Conservation (phyloP, 495 filamentous ascomycete species). For the Annulohypoxylon maeteangense region DNA sequence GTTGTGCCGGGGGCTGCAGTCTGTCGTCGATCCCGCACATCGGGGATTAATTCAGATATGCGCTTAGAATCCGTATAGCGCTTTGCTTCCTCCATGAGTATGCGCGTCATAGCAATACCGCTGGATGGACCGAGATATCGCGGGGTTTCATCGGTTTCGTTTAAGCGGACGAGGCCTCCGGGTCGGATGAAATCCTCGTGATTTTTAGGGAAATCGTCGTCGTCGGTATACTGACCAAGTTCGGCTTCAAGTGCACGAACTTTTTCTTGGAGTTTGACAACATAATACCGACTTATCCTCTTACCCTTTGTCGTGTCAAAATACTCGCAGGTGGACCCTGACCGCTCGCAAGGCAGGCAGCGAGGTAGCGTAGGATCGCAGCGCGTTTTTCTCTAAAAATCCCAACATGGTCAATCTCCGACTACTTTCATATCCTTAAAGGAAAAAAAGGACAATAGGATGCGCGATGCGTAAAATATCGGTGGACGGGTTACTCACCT, state of each 20-base stretch:
- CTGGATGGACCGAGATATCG: conserved; percentile 92
- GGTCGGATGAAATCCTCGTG: conserved; percentile 84
- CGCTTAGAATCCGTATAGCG: conserved; percentile 83
- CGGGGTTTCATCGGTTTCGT: conserved; percentile 80
- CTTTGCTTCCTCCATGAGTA: conserved; percentile 95
- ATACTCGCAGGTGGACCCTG: conserved; percentile 89
- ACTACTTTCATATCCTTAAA: conserved; percentile 4
- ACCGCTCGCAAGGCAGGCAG: conserved; percentile 92
- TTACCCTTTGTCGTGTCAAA: conserved; percentile 83
- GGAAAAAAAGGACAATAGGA: neutral
- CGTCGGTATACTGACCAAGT: conserved; percentile 68
- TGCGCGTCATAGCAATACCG: conserved; percentile 89
- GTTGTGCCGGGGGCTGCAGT: conserved; percentile 26
- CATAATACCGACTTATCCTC: conserved; percentile 84
- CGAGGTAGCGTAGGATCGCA: conserved; percentile 91
- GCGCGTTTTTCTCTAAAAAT: conserved; percentile 84
- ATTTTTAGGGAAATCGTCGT: conserved; percentile 71
- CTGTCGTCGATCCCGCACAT: conserved; percentile 56
- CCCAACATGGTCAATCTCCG: conserved; percentile 12
- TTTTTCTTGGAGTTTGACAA: conserved; percentile 84
- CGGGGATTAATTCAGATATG: conserved; percentile 88
- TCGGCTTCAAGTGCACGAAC: conserved; percentile 82
- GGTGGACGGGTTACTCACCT: conserved; percentile 66
- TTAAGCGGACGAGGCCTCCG: conserved; percentile 81
- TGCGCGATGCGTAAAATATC: conserved; percentile 15